These are phyloP conservation scores for Russula emetica DNA, from an alignment of 768 basidiomycete species.

Conservation along the genomic window DNA sequence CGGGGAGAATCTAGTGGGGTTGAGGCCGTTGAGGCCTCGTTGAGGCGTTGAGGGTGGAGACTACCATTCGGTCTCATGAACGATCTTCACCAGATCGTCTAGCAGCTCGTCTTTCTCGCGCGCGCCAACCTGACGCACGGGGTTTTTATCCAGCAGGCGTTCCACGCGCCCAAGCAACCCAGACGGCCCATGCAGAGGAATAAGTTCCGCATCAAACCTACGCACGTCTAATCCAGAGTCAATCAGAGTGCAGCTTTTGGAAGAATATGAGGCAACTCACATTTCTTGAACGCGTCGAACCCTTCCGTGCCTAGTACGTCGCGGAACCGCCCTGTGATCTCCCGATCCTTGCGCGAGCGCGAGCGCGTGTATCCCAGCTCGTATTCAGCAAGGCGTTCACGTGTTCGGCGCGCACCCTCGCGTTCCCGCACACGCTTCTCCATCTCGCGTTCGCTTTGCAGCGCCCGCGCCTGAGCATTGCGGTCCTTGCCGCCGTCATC, in stretches of 20 bases:
- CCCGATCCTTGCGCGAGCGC: constrained; percentile 20
- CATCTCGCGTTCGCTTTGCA: constrained; percentile 30
- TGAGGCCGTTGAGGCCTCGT: no score
- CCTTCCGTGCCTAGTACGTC: constrained; percentile 25
- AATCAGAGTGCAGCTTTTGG: background rate
- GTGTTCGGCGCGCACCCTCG: constrained; percentile 28
- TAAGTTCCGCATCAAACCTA: constrained; percentile 68
- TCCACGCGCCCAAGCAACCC: constrained; percentile 66
- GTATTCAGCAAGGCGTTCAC: constrained; percentile 30
- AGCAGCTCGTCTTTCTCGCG: constrained; percentile 37
- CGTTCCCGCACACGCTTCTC: constrained; percentile 29
- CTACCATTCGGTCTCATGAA: constrained; percentile 27
- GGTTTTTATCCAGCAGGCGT: constrained; percentile 47
- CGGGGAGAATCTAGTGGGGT: no score
- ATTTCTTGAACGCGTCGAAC: constrained; percentile 47
- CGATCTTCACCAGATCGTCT: constrained; percentile 27
- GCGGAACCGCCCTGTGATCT: constrained; percentile 26
- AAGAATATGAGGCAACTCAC: constrained; percentile 39
- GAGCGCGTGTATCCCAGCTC: constrained; percentile 29
- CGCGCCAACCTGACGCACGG: constrained; percentile 41
- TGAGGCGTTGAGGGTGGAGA: background rate
- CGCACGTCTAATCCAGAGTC: constrained; percentile 51
- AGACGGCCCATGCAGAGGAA: constrained; percentile 68
- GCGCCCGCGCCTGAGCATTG: constrained; percentile 24
- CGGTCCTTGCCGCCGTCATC: constrained; percentile 15